Conservation (phyloP, 257 asterid species). For the Fraxinus pennsylvanica region DNA sequence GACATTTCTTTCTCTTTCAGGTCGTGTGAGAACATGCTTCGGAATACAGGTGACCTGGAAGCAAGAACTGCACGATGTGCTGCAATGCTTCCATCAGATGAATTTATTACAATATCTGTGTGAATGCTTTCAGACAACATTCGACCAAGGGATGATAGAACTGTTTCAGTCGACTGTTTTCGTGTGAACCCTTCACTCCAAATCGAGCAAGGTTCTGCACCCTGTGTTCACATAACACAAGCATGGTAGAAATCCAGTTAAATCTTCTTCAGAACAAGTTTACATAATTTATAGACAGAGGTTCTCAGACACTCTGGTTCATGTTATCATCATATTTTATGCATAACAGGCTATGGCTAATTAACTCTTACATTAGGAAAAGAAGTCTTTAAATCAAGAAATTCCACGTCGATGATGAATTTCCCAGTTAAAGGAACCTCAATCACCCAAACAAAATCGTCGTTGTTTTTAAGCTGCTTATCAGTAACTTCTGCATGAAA, state of each 20-base stretch:
- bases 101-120: slow-evolving; percentile 75
- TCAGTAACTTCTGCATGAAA: slow-evolving; percentile 64
- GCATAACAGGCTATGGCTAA: background rate
- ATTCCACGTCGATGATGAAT: slow-evolving; percentile 89
- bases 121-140: slow-evolving; percentile 86
- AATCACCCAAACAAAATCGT: slow-evolving; percentile 76
- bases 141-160: slow-evolving; percentile 65
- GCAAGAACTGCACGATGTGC: slow-evolving; percentile 97
- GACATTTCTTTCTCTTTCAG: slow-evolving; percentile 82
- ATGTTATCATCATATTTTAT: background rate
- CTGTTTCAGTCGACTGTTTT: slow-evolving; percentile 49
- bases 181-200: slow-evolving; percentile 57
- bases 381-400: slow-evolving; percentile 78
- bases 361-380: slow-evolving; percentile 56
- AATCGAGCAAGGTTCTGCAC: slow-evolving; percentile 61
- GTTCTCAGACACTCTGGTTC: no score
- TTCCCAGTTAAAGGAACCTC: slow-evolving; percentile 81
- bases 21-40: slow-evolving; percentile 90
- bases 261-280: background rate
- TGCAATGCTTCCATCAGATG: slow-evolving; percentile 68
- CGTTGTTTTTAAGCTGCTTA: slow-evolving; percentile 75
- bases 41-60: slow-evolving; percentile 82
- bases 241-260: background rate
- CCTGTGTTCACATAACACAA: slow-evolving; percentile 37
- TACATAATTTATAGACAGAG: background rate